Evolutionary conservation across 2,329 filamentous ascomycete species (phyloP), one percentile per base, ranked within the genome.

Genomic region (Pleomassaria siparia): DNA sequence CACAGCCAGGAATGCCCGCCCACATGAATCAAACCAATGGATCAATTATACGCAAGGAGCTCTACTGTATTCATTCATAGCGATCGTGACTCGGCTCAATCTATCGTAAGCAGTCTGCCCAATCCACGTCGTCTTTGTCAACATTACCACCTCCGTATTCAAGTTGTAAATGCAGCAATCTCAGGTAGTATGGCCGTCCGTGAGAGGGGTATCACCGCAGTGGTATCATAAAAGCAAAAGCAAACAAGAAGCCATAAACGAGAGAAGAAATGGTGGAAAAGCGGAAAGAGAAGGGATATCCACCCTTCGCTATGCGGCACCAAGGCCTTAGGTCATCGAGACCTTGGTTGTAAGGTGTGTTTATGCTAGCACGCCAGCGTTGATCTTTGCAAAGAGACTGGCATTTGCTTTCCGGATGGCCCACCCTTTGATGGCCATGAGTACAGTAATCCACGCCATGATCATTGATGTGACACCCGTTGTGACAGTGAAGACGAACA

Each of bases 401-500:
- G 49, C 49, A 43, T 51, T 60, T 55, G 76, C 73, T 44, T 59
- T 71, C 18, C 72, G 64, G 13, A 68, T 56, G 3, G 89, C 90
- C 90, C 90, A 95, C 21, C 91, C 91, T 72, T 96, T 96, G 66
- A 96, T 73, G 21, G 90, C 87, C 50, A 96, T 82, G 10, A 88
- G 75, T 22, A 91, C 63, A 16, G 95, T 80, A 44, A 87, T 81
- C 85, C 89, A 96, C 0, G 91, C 85, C 88, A 96, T 92, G 43
- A 95, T 71, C 42, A 96, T 77, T 2, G 86, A 87, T 1, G 90
- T 88, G 6, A 95, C 67, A 2, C 91, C 92, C 82, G 95, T 88
- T 9, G 85, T 88, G 26, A 96, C 81, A 0, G 90, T 96, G 72
- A 96, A 95, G 51, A 90, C 83, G 71, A 96, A 94, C 91, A 96